Evolutionary conservation across 768 basidiomycete species (phyloP).

Genomic region (Mycena olivaceomarginata): DNA sequence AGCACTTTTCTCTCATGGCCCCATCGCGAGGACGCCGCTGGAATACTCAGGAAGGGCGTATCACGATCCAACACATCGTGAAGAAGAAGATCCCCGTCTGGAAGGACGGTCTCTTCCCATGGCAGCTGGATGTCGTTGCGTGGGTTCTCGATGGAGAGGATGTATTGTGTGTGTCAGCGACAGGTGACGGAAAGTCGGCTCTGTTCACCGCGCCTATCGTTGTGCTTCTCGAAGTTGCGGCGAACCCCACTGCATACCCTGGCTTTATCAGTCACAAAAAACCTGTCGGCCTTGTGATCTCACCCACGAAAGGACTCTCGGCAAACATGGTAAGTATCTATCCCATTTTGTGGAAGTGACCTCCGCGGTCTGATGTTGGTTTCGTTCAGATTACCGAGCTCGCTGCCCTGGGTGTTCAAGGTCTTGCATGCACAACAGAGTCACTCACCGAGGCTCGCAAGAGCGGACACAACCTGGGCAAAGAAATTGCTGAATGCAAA

Average conservation of each 20-base stretch:
- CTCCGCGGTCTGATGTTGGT: conserved; percentile 15
- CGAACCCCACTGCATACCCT: not conserved
- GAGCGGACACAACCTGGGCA: conserved; percentile 3
- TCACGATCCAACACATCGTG: too few species aligned
- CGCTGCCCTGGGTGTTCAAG: not conserved
- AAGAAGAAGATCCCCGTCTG: too few species aligned
- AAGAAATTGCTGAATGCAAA: not conserved
- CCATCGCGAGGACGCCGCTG: too few species aligned
- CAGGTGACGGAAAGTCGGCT: conserved; percentile 35
- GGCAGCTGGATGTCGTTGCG: too few species aligned
- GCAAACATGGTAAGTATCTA: not conserved
- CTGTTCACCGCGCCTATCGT: not conserved
- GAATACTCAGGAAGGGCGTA: too few species aligned
- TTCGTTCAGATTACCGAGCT: conserved; percentile 23
- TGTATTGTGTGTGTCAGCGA: conserved; percentile 21
- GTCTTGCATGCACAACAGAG: conserved; percentile 18
- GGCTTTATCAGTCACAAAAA: not conserved
- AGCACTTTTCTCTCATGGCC: too few species aligned
- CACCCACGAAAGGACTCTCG: not conserved
- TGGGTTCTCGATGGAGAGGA: too few species aligned
- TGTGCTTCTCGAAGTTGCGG: not conserved
- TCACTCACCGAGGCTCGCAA: conserved; percentile 33
- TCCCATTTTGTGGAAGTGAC: not conserved
- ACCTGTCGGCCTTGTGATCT: not conserved
- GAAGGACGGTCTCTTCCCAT: too few species aligned